Evolutionary conservation across 78 protist genomes (phyloP).

Genomic region (Mantamonas sphyraenae): DNA sequence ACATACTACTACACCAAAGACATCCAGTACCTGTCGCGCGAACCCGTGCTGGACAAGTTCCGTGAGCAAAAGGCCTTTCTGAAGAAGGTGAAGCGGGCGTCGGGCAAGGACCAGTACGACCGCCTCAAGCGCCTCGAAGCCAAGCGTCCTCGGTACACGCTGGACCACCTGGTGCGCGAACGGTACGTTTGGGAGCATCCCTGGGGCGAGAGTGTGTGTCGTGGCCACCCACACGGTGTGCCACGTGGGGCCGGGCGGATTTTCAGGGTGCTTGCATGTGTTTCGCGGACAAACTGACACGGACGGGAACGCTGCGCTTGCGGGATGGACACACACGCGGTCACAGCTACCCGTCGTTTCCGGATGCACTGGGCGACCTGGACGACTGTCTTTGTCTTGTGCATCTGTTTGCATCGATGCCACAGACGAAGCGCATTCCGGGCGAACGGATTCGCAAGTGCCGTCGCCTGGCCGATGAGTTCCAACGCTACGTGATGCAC

Average conservation of each 20-base stretch:
- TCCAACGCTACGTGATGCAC: slow-evolving; percentile 48
- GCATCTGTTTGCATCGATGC: slow-evolving; percentile 68
- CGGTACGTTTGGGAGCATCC: slow-evolving; percentile 11
- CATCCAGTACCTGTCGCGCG: slow-evolving; percentile 78
- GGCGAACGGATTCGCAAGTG: slow-evolving; percentile 25
- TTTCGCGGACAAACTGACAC: too few species aligned
- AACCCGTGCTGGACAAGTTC: slow-evolving; percentile 77
- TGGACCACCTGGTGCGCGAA: slow-evolving; percentile 61
- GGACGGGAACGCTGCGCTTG: too few species aligned
- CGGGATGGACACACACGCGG: not conserved
- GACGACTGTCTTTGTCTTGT: slow-evolving; percentile 87
- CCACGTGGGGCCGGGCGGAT: too few species aligned
- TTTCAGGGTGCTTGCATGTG: too few species aligned
- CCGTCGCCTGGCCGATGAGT: slow-evolving; percentile 51
- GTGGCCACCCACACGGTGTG: too few species aligned
- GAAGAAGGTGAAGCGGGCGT: slow-evolving; percentile 23
- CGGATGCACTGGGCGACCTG: slow-evolving; percentile 83
- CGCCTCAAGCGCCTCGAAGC: not conserved
- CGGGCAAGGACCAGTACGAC: not conserved
- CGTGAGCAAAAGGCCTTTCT: slow-evolving; percentile 56
- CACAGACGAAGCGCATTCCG: slow-evolving; percentile 13
- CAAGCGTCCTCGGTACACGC: slow-evolving; percentile 28
- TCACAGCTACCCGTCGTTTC: slow-evolving; percentile 85
- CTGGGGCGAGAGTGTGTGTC: too few species aligned
- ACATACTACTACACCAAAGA: slow-evolving; percentile 65